These are phyloP conservation scores for Quercus suber DNA, from an alignment of 306 rosid species.

Conservation along the genomic window DNA sequence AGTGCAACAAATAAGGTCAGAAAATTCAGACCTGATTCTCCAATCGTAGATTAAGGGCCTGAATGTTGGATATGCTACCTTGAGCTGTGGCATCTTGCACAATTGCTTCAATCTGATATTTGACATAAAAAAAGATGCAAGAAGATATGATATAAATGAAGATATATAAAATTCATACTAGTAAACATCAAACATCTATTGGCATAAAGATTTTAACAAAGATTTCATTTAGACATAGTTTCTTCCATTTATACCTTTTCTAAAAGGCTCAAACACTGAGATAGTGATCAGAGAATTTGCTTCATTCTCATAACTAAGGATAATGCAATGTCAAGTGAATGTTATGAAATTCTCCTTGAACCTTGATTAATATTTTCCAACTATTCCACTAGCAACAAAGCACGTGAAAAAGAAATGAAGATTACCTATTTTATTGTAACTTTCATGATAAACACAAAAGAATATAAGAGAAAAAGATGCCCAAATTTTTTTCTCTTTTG, in stretches of 20 bases:
- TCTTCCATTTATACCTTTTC: not conserved
- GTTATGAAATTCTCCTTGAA: not conserved
- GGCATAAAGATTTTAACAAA: slow-evolving; percentile 1
- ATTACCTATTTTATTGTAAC: not conserved
- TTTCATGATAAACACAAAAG: not conserved
- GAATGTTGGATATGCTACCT: slow-evolving; percentile 65
- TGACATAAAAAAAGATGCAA: slow-evolving; percentile 20
- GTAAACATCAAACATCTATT: slow-evolving; percentile 16
- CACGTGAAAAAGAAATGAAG: not conserved
- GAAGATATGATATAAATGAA: not conserved
- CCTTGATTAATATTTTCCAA: not conserved
- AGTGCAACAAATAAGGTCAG: not conserved
- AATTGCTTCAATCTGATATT: slow-evolving; percentile 80
- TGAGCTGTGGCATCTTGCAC: slow-evolving; percentile 68
- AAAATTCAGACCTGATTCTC: slow-evolving; percentile 66
- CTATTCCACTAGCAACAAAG: not conserved
- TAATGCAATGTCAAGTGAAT: not conserved
- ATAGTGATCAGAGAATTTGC: not conserved
- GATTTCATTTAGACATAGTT: not conserved
- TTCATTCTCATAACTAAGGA: not conserved
- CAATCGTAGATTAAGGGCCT: slow-evolving; percentile 70
- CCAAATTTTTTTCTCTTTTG: not conserved
- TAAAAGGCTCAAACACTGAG: not conserved
- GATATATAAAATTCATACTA: slow-evolving; percentile 2
- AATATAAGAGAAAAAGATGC: not conserved